Conservation (phyloP, 2,329 filamentous ascomycete species). For the Sporothrix humicola region DNA sequence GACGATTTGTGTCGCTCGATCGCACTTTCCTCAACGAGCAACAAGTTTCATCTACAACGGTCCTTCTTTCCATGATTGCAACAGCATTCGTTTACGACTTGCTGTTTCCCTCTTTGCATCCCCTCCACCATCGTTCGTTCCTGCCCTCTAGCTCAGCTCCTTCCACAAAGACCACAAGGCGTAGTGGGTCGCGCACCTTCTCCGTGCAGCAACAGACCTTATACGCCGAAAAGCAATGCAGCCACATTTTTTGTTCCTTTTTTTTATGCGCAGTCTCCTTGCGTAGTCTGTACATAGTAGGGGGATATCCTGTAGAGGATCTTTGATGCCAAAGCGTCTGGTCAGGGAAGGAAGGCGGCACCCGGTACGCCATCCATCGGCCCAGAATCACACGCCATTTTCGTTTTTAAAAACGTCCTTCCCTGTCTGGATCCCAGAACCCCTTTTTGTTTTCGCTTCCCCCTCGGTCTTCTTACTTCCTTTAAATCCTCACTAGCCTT, state of each 20-base stretch:
- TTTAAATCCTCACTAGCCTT: background rate
- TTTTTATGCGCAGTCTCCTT: too few relatives aligned
- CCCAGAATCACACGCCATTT: background rate
- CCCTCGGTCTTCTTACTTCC: background rate
- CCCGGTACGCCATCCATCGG: background rate
- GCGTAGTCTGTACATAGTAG: background rate
- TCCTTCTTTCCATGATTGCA: background rate
- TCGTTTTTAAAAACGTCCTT: background rate
- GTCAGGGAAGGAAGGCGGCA: background rate
- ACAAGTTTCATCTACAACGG: background rate
- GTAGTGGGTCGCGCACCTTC: background rate
- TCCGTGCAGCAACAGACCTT: background rate
- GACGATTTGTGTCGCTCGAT: background rate
- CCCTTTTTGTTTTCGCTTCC: background rate
- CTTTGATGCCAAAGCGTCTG: constrained; percentile 11
- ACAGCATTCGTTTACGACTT: background rate
- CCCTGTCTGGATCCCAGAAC: background rate
- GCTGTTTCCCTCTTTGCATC: background rate
- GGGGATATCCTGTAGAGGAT: background rate
- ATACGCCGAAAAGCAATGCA: background rate
- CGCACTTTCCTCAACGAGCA: background rate
- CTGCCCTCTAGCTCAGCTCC: background rate
- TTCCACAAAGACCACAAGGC: background rate
- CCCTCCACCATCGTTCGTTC: background rate
- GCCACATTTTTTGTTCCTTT: background rate